Conservation (phyloP, 768 basidiomycete genomes). For the Filobasidium wieringae region DNA sequence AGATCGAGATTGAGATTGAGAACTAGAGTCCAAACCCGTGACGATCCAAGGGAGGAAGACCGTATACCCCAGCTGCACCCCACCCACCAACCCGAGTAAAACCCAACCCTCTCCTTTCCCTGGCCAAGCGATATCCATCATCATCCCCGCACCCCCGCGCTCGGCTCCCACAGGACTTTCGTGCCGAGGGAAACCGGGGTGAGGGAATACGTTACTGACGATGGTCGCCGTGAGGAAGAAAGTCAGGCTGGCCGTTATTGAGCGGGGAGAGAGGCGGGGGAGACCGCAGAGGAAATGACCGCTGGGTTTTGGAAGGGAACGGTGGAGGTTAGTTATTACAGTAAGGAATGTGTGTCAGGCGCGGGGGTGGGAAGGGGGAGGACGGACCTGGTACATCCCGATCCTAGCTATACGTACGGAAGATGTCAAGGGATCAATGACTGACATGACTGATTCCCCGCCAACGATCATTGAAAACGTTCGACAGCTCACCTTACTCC, state of each 20-base stretch:
- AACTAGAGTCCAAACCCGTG: no score
- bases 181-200: not conserved
- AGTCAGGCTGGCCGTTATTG: conserved; percentile 33
- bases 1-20: no score
- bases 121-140: not conserved
- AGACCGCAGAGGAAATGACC: conserved; percentile 41
- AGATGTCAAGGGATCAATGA: not conserved
- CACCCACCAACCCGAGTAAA: not conserved
- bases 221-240: conserved; percentile 31
- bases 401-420: conserved; percentile 26
- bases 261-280: conserved; percentile 36
- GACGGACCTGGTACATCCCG: conserved; percentile 32
- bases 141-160: no score
- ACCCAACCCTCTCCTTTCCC: not conserved
- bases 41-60: not conserved
- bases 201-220: conserved; percentile 24
- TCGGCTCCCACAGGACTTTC: no score
- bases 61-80: not conserved
- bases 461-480: no score
- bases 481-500: conserved; percentile 39
- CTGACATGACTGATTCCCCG: not conserved
- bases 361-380: not conserved
- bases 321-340: not conserved
- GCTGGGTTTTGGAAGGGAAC: not conserved
- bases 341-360: not conserved